Evolutionary conservation across 2,329 filamentous ascomycete species (phyloP).

Genomic region (Pseudonectria foliicola): DNA sequence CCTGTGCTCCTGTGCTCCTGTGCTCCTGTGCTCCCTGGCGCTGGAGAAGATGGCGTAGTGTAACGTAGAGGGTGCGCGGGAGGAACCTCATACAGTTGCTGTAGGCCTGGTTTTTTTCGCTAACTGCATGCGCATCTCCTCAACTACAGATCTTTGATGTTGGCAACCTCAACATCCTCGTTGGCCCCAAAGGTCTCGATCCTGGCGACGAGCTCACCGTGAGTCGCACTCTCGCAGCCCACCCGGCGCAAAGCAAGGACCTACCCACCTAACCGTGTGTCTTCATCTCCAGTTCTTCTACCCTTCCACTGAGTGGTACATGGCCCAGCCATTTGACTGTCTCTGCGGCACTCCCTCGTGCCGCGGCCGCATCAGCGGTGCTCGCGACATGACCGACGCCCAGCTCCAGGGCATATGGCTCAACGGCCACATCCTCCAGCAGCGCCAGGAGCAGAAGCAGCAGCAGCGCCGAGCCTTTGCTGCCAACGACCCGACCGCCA

Average conservation of each 20-base stretch:
- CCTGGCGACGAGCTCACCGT: conserved; percentile 53
- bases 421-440: conserved; percentile 52
- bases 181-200: conserved; percentile 47
- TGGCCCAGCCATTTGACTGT: conserved; percentile 66
- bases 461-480: conserved; percentile 5
- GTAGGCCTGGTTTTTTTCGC: too few species aligned
- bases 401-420: conserved; percentile 54
- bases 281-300: conserved; percentile 60
- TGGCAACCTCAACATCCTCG: conserved; percentile 48
- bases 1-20: too few species aligned
- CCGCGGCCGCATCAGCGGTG: conserved; percentile 55
- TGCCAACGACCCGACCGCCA: conserved; percentile 32
- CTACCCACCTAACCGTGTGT: background rate
- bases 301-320: conserved; percentile 66
- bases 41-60: too few species aligned
- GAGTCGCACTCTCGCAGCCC: conserved; percentile 9
- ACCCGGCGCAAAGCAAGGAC: background rate
- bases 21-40: too few species aligned
- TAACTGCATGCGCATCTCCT: conserved; percentile 6
- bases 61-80: too few species aligned
- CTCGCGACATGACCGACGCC: conserved; percentile 47
- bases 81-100: too few species aligned
- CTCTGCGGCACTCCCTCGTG: conserved; percentile 52
- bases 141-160: conserved; percentile 51
- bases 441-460: conserved; percentile 40